Conservation (phyloP, 805 yeast species). For the Lipomyces starkeyi region DNA sequence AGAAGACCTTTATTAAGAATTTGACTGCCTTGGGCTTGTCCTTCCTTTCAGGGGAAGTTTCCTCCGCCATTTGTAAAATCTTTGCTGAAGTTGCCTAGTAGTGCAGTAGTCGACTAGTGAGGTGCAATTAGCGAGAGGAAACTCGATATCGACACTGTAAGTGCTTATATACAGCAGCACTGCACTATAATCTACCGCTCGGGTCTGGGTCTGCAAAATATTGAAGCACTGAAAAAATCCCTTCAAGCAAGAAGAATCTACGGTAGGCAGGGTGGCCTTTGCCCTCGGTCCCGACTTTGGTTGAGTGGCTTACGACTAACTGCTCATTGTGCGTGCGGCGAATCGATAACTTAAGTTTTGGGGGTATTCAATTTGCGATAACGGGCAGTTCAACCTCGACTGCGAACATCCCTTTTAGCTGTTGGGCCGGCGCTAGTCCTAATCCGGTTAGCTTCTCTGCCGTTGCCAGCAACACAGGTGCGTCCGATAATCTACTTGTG, state of each 20-base stretch:
- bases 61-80: neutral
- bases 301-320: no score
- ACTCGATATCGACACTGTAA: neutral
- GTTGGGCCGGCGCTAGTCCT: neutral
- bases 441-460: neutral
- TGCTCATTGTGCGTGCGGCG: neutral
- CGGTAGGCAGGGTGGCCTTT: neutral
- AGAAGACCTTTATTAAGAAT: conserved; percentile 5
- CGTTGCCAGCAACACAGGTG: no score
- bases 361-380: neutral
- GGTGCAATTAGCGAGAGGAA: neutral
- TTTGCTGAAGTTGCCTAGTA: neutral
- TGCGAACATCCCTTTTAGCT: neutral
- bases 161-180: neutral
- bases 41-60: neutral
- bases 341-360: neutral
- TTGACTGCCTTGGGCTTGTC: conserved; percentile 5
- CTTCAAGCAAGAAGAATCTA: neutral
- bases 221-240: neutral
- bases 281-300: no score
- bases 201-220: neutral
- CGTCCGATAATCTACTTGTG: no score
- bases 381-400: neutral
- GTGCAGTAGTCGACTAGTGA: neutral
- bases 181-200: neutral